These are phyloP conservation scores for Saccharomycopsis babjevae DNA, from an alignment of 805 yeast species.

Conservation along the genomic window DNA sequence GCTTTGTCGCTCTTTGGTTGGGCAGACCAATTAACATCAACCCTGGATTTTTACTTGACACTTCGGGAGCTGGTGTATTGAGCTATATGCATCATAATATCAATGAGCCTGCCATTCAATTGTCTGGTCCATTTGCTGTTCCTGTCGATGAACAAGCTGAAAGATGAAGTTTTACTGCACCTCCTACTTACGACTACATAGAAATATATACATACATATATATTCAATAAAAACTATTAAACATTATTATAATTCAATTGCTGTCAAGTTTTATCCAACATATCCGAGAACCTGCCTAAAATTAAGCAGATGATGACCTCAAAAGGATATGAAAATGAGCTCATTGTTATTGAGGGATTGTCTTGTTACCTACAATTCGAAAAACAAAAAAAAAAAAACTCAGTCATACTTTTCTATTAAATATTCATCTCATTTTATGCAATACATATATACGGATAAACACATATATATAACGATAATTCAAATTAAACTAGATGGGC, in stretches of 20 bases:
- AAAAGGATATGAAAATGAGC: too few species aligned
- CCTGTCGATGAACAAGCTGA: conserved; percentile 38
- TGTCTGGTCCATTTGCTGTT: conserved; percentile 75
- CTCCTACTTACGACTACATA: too few species aligned
- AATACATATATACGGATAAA: neutral
- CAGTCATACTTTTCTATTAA: neutral
- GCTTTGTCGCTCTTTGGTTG: conserved; percentile 86
- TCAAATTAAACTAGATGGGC: neutral
- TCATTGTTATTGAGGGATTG: too few species aligned
- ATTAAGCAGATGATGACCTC: too few species aligned
- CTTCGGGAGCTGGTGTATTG: conserved; percentile 91
- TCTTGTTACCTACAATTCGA: too few species aligned
- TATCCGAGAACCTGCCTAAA: too few species aligned
- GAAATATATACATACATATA: too few species aligned
- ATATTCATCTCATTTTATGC: neutral
- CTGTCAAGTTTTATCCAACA: too few species aligned
- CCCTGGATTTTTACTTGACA: conserved; percentile 80
- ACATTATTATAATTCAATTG: too few species aligned
- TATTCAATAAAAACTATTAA: too few species aligned
- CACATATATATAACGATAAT: neutral
- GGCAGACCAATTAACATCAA: conserved; percentile 42
- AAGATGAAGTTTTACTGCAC: neutral
- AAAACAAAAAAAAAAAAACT: too few species aligned
- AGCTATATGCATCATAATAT: conserved; percentile 80
- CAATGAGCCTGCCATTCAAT: conserved; percentile 75